Evolutionary conservation across 495 filamentous ascomycete species (phyloP), one percentile per base, ranked within the genome.

Genomic region (Ramalina intermedia): DNA sequence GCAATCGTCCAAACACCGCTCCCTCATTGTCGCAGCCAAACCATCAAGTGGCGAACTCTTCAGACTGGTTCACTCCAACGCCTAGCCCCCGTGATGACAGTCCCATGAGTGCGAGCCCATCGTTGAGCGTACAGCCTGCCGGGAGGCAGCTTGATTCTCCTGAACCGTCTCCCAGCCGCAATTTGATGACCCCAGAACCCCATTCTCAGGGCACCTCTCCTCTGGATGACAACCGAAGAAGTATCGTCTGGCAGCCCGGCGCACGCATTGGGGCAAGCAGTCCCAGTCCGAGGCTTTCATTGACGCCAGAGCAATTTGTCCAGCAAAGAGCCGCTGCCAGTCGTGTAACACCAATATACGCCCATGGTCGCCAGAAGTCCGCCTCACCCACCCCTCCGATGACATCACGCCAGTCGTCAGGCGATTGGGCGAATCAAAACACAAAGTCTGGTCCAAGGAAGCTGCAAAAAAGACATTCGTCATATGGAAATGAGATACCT

Each of bases 231-330:
- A 67, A 55, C 55, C 75, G 76, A 48, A 74, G 81, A 49, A 84
- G 72, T 53, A 63, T 89, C 44, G 61, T 80, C 16, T 96, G 89
- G 90, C 83, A 89, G 50, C 89, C 88, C 16, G 83, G 78, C 23
- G 64, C 70, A 56, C 38, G 49, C 56, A 55, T 66, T 49, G 64
- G 70, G 24, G 68, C 71, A 43, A 57, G 60, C 26, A 70, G 65
- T 45, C 70, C 74, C 36, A 65, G 67, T 41, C 41, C 60, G 43
- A 58, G 60, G 55, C 62, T 69, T 59, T 51, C 57, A 6, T 55
- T 79, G 23, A 69, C 74, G 37, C 58, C 90, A 16, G 87, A 95
- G 58, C 79, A 94, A 58, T 95, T 79, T 64, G 86, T 96, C n/a
- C 79, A 87, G 51, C 84, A 91, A 54, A 78, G 87, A 43, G 81